A percentile compares a stretch with the other conserved stretches of the same genome.
Conservation (phyloP, 2,329 filamentous ascomycete species). For the Aspergillus spinulosporus region DNA sequence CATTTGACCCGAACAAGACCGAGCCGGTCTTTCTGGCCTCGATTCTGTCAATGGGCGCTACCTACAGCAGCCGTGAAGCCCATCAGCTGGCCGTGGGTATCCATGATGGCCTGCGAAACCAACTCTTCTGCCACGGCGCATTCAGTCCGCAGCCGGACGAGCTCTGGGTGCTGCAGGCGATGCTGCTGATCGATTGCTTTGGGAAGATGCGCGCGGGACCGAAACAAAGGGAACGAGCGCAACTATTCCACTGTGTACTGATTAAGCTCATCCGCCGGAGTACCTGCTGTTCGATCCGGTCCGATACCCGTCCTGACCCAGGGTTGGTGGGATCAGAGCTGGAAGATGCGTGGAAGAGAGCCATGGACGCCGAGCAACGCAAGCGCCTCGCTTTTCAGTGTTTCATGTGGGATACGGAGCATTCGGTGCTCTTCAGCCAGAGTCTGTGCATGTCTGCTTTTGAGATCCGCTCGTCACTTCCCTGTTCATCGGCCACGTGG, state of each 20-base stretch:
- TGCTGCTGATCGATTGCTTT: conserved; percentile 64
- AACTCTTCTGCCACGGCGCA: conserved; percentile 58
- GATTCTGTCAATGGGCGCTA: conserved; percentile 61
- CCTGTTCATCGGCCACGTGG: conserved; percentile 58
- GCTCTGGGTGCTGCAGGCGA: conserved; percentile 62
- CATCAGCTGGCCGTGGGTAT: conserved; percentile 63
- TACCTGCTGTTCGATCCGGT: conserved; percentile 51
- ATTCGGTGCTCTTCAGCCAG: conserved; percentile 65
- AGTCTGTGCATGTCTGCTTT: conserved; percentile 67
- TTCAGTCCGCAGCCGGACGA: conserved; percentile 59
- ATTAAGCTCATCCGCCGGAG: conserved; percentile 58
- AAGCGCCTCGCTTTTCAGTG: conserved; percentile 62
- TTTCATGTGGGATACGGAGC: conserved; percentile 68
- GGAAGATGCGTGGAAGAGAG: conserved; percentile 53
- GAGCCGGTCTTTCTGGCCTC: conserved; percentile 58
- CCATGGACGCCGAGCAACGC: conserved; percentile 58
- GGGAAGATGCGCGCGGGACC: conserved; percentile 64
- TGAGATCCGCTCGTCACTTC: conserved; percentile 58
- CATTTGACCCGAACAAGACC: conserved; percentile 53
- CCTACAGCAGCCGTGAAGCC: conserved; percentile 59
- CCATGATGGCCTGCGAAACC: conserved; percentile 60
- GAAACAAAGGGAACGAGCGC: conserved; percentile 64
- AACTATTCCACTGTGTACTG: conserved; percentile 58
- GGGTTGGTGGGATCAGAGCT: neutral
- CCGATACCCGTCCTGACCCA: conserved; percentile 21